A percentile compares a stretch with the other conserved stretches of the same genome.
Conservation (phyloP, 163 green algal species). For the Volvox carteri region DNA sequence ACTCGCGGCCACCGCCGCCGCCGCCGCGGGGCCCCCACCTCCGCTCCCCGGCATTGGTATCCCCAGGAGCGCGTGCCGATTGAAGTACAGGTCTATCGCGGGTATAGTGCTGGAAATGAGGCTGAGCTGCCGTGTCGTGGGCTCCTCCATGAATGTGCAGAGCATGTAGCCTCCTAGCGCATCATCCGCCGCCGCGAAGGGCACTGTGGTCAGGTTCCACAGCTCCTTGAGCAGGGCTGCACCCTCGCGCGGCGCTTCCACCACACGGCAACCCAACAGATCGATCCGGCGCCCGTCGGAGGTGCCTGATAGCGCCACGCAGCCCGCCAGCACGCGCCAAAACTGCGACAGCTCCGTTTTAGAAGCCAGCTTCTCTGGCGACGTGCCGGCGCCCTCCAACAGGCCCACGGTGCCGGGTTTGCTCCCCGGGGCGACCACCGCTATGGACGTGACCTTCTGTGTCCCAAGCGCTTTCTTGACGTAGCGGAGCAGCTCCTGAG, state of each 20-base stretch:
- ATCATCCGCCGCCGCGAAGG: slow-evolving; percentile 58
- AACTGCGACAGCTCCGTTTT: slow-evolving; percentile 66
- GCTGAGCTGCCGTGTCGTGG: slow-evolving; percentile 46
- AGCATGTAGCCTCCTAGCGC: slow-evolving; percentile 56
- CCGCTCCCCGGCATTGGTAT: background rate
- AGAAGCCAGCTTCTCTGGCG: slow-evolving; percentile 53
- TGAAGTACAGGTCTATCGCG: slow-evolving; percentile 67
- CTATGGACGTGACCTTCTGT: slow-evolving; percentile 55
- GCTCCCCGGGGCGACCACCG: slow-evolving; percentile 63
- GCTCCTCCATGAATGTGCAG: slow-evolving; percentile 67
- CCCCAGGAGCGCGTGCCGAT: slow-evolving; percentile 45
- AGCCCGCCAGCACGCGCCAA: slow-evolving; percentile 64
- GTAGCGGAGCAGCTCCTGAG: slow-evolving; percentile 50
- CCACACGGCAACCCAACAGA: slow-evolving; percentile 63
- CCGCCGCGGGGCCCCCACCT: background rate
- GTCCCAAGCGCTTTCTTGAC: slow-evolving; percentile 60
- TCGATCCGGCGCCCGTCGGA: slow-evolving; percentile 59
- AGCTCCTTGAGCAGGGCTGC: slow-evolving; percentile 64
- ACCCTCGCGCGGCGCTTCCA: slow-evolving; percentile 60
- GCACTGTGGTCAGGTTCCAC: slow-evolving; percentile 56
- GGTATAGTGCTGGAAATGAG: slow-evolving; percentile 62
- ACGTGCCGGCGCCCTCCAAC: slow-evolving; percentile 56
- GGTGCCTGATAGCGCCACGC: slow-evolving; percentile 53
- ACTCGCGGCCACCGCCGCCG: background rate
- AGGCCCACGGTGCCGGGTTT: slow-evolving; percentile 59